phyloP scores from a whole-genome alignment of 2,329 filamentous ascomycete genomes.

The Coniochaeta sp. region DNA sequence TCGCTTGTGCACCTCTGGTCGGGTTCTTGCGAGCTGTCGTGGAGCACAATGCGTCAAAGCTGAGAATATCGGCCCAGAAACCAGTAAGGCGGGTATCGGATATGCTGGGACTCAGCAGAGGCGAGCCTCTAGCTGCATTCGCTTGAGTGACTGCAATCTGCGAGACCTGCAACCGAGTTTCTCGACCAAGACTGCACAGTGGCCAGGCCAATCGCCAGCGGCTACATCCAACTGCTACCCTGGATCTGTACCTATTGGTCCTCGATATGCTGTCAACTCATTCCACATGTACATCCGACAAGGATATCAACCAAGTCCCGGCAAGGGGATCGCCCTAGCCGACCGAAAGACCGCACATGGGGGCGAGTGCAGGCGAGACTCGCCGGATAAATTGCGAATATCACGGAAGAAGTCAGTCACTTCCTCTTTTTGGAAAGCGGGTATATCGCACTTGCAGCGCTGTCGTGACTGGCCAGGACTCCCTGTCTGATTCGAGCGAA shows the following conservation, averaged over 20 bases:
- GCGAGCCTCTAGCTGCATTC: neutral
- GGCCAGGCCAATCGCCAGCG: neutral
- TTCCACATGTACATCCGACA: neutral
- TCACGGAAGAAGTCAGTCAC: neutral
- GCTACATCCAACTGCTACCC: neutral
- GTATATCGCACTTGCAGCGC: neutral
- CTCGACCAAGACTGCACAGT: neutral
- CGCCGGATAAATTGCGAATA: slow-evolving; percentile 1
- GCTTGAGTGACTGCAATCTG: neutral
- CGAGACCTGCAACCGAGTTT: neutral
- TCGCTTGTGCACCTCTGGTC: neutral
- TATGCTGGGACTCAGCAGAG: neutral
- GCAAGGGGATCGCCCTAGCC: neutral
- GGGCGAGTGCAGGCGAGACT: neutral
- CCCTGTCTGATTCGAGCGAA: neutral
- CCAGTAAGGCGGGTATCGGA: neutral
- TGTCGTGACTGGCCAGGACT: neutral
- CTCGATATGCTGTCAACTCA: neutral
- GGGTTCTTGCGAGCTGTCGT: neutral
- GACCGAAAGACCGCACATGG: neutral
- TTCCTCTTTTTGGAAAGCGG: neutral
- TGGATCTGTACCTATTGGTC: neutral
- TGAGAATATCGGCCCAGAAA: neutral
- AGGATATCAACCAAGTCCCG: neutral
- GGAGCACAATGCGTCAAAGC: neutral